Base-by-base conservation (phyloP, 116 monocot genomes). In the Dioscorea cayenensis region DNA sequence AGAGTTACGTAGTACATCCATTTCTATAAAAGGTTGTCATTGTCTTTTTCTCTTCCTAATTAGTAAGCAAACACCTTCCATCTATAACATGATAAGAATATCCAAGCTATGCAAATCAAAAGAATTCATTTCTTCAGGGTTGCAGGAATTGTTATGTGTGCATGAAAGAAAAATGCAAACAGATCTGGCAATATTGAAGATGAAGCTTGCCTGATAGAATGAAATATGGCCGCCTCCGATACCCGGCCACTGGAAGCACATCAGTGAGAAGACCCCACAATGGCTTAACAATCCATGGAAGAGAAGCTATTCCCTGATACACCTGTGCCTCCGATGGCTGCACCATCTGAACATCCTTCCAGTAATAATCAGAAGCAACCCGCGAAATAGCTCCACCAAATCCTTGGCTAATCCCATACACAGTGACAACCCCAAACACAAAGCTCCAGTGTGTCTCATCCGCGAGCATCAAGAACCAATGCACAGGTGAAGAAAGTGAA, bases 221-320 rank as follows among this genome's bases (percentile, higher is more conserved):
- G 60, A 95, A 91, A 49, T 95, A 95, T 12, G 95, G 91, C 50
- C 91, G 66, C 49, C 95, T 80, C 50, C 80, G 72, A 61, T 89
- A 95, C 1, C 95, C 91, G 3, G 75, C 83, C 49, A 95, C 68
- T 13, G 95, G 91, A 1, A 95, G 78, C 17, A 87, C 69, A 78
- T 95, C 95, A 29, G 95, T 95, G 22, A 95, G 81, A 16, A 95
- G 79, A 13, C 95, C 95, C 91, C 91, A 95, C 14, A 95, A 8
- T 2, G 95, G 95, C 76, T 95, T 95, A 1, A 91, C 77, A 32
- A 95, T 85, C 95, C 95, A 95, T 27, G 95, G 95, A 32, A 89
- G 61, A 13, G 77, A 77, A 21, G 80, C 83, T 58, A 95, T 82
- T 48, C 95, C 95, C 60, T 86, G 82, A 64, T 89, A 95, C 52